Base-by-base conservation (phyloP, 345 rosid genomes). In the Pistacia integerrima region DNA sequence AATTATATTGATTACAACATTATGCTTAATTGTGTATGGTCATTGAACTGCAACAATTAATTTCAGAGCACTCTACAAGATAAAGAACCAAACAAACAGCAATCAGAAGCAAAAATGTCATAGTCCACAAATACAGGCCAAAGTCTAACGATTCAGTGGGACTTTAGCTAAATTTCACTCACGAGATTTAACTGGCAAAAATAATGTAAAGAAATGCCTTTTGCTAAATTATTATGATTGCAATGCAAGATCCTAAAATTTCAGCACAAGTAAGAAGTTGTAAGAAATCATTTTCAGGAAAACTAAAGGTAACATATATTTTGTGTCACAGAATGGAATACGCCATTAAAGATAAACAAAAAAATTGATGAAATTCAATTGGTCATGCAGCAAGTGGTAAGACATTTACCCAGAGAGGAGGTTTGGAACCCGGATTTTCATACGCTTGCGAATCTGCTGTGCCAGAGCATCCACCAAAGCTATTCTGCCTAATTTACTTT, bases 381-480 rank as follows among this genome's bases (percentile, higher is more conserved):
- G 8, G 48, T 13, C 11, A 63, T 30, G 61, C 38, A 18, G 52
- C 59, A 67, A 56, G 72, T 22, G 14, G 49, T 54, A 69, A 44
- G 75, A 49, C 20, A 64, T 49, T 69, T 87, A 91, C 96, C 96
- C 96, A 55, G 93, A 85, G 9, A 92, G 90, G 49, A 92, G 86
- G 74, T 82, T 92, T 22, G 94, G 97, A 81, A 92, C 85, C 84
- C 97, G 77, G 35, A 92, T 68, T 78, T 90, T 92, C 97, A 92
- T 87, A 48, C 94, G 92, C 59, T 79, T 90, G 72, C 97, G 97
- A 74, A 92, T 92, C 84, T 92, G 97, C 61, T 74, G 78, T 18
- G 97, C 91, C 69, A 92, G 84, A 11, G 91, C 85, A 76, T 92
- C 97, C 68, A 92, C 92, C 84, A 92, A 81, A 74, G 97, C 90